A percentile compares a stretch with the other conserved stretches of the same genome.
Evolutionary conservation across 805 yeast genomes (phyloP).

Genomic region (Schizosaccharomyces octosporus): DNA sequence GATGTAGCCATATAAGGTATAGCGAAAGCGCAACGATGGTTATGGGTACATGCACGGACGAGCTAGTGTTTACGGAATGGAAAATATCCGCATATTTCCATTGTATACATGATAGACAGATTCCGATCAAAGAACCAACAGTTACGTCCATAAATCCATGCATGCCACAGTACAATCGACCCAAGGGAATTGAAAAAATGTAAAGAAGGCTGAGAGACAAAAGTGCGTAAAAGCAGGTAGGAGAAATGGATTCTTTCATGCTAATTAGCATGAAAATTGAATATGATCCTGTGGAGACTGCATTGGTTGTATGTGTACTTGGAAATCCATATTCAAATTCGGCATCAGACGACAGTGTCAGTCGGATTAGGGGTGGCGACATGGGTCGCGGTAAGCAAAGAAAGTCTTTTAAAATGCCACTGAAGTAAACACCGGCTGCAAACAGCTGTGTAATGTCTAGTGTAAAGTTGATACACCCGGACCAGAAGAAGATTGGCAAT

Average conservation of each 20-base stretch:
- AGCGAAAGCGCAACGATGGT: conserved; percentile 18
- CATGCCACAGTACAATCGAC: conserved; percentile 90
- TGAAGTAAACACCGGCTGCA: conserved; percentile 28
- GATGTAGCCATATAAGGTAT: conserved; percentile 38
- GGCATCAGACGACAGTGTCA: conserved; percentile 77
- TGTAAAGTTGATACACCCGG: conserved; percentile 32
- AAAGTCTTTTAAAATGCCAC: conserved; percentile 61
- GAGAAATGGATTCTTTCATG: not conserved
- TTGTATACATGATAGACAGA: conserved; percentile 25
- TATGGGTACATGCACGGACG: conserved; percentile 10
- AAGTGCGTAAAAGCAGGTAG: not conserved
- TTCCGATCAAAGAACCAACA: conserved; percentile 44
- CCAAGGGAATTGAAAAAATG: conserved; percentile 40
- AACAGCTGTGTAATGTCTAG: conserved; percentile 39
- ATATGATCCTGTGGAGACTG: conserved; percentile 47
- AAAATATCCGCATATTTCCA: conserved; percentile 17
- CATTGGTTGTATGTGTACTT: conserved; percentile 82
- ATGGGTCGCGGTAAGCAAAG: conserved; percentile 77
- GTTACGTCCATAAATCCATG: conserved; percentile 68
- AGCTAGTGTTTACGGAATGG: conserved; percentile 16
- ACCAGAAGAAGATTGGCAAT: conserved; percentile 70
- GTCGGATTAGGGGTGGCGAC: conserved; percentile 74
- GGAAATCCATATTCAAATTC: conserved; percentile 90
- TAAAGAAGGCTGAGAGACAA: conserved; percentile 18
- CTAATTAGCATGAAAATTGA: not conserved